Conservation (phyloP, 2,329 filamentous ascomycete genomes). For the Canariomyces notabilis region DNA sequence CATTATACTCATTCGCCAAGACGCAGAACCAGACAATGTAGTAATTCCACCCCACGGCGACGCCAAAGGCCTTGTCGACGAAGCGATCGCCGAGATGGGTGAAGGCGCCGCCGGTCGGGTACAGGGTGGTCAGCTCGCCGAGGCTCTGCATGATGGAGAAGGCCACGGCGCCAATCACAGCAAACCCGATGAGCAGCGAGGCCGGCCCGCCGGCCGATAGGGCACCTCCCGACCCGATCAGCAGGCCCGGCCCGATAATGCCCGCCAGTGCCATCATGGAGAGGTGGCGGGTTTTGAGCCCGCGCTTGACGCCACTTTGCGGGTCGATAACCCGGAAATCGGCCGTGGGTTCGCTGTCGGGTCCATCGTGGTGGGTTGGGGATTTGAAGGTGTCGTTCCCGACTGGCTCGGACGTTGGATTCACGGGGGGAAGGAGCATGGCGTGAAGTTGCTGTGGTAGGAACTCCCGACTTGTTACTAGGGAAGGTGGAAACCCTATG, state of each 20-base stretch:
- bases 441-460: no score
- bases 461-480: no score
- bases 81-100: slow-evolving; percentile 66
- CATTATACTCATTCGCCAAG: slow-evolving; percentile 67
- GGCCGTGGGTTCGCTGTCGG: slow-evolving; percentile 26
- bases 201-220: slow-evolving; percentile 65
- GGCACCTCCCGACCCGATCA: slow-evolving; percentile 67
- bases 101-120: slow-evolving; percentile 66
- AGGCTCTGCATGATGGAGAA: slow-evolving; percentile 66
- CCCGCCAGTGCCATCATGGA: slow-evolving; percentile 61
- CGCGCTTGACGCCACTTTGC: slow-evolving; percentile 61
- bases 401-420: no score
- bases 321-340: slow-evolving; percentile 50
- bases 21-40: slow-evolving; percentile 63
- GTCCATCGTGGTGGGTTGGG: neutral
- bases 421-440: no score
- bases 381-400: neutral
- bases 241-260: slow-evolving; percentile 64
- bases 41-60: slow-evolving; percentile 68
- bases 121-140: slow-evolving; percentile 69
- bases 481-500: no score
- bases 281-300: slow-evolving; percentile 62
- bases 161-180: slow-evolving; percentile 65
- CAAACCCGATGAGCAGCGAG: slow-evolving; percentile 67
- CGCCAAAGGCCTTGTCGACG: slow-evolving; percentile 64